Evolutionary conservation across 2,329 filamentous ascomycete genomes (phyloP).

Genomic region (Cladosporium sp.): DNA sequence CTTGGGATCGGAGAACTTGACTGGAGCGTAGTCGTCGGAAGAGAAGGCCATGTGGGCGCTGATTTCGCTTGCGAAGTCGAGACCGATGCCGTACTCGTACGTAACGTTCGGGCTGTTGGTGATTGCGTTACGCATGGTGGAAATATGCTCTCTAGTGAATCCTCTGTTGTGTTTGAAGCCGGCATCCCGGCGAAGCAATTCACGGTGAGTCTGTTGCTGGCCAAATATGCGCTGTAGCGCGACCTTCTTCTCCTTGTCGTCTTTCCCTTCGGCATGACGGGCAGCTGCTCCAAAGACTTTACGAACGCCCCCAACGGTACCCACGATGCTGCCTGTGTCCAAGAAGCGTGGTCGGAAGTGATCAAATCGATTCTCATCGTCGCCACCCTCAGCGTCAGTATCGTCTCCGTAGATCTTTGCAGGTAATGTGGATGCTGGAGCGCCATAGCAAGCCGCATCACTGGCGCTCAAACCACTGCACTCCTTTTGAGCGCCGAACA

Average conservation of each 20-base stretch:
- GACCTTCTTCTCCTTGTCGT: conserved; percentile 15
- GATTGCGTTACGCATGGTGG: neutral
- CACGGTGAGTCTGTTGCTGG: conserved; percentile 13
- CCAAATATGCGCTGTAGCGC: conserved; percentile 21
- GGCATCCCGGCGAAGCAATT: conserved; percentile 1
- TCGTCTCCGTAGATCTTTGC: conserved; percentile 3
- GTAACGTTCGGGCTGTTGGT: conserved; percentile 1
- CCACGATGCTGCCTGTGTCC: conserved; percentile 12
- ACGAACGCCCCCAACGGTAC: conserved; percentile 5
- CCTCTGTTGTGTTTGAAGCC: neutral
- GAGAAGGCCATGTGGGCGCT: conserved; percentile 7
- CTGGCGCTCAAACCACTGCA: conserved; percentile 7
- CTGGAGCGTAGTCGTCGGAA: neutral
- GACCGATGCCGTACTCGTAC: conserved; percentile 5
- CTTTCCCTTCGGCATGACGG: conserved; percentile 15
- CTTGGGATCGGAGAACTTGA: conserved; percentile 7
- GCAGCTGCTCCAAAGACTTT: conserved; percentile 9
- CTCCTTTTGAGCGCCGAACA: conserved; percentile 7
- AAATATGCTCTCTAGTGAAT: conserved; percentile 1
- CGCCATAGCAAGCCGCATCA: conserved; percentile 8
- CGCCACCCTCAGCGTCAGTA: conserved; percentile 7
- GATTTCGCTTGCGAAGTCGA: conserved; percentile 5
- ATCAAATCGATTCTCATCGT: conserved; percentile 8
- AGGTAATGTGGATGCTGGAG: neutral
- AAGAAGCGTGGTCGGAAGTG: conserved; percentile 33